A percentile compares a stretch with the other conserved stretches of the same genome.
These are phyloP conservation scores for Extremus antarcticus DNA, from an alignment of 495 filamentous ascomycete species.

Conservation along the genomic window DNA sequence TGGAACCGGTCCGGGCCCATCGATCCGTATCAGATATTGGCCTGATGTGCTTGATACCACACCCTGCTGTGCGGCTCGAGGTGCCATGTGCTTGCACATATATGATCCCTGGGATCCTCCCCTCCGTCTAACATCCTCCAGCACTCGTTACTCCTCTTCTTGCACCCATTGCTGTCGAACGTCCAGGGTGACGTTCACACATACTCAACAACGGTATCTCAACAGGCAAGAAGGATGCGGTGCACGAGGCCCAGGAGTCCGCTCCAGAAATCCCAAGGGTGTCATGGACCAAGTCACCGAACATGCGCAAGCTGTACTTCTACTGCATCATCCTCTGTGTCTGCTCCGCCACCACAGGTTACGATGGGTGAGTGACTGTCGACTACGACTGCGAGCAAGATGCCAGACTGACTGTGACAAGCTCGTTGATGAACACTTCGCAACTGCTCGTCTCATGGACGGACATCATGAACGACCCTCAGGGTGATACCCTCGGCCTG, in stretches of 20 bases:
- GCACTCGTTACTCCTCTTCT: background rate
- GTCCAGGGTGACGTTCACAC: background rate
- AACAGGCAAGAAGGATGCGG: background rate
- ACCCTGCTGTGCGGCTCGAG: background rate
- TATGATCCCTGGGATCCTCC: background rate
- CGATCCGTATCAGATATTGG: background rate
- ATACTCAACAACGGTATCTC: background rate
- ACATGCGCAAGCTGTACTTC: constrained; percentile 49
- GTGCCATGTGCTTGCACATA: background rate
- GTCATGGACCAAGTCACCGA: constrained; percentile 48
- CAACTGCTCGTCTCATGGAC: constrained; percentile 20
- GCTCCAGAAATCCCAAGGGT: constrained; percentile 26
- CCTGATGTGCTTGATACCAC: background rate
- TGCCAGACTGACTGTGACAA: background rate
- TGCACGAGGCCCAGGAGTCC: background rate
- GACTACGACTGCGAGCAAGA: constrained; percentile 15
- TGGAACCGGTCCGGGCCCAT: background rate
- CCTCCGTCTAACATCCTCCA: background rate
- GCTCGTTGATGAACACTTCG: constrained; percentile 24
- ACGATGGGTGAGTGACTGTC: constrained; percentile 40
- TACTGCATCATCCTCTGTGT: constrained; percentile 46
- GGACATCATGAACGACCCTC: constrained; percentile 20
- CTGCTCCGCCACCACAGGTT: constrained; percentile 54
- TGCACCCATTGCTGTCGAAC: background rate
- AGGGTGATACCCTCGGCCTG: constrained; percentile 20